Conservation (phyloP, 2,329 filamentous ascomycete genomes). For the Fusarium stilboides region DNA sequence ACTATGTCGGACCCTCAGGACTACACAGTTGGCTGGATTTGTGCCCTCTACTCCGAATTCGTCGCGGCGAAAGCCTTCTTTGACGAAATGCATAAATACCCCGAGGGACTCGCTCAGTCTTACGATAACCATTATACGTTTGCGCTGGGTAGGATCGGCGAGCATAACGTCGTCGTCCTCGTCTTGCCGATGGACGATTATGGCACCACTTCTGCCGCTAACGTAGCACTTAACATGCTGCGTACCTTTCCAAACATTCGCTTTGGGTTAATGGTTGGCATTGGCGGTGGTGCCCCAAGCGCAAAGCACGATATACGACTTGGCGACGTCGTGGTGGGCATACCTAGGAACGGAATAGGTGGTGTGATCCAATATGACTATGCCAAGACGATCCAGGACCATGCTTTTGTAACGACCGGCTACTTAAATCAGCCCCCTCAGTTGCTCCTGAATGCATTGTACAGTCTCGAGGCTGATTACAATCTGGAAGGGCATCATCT, state of each 20-base stretch:
- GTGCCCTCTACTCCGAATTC: constrained; percentile 56
- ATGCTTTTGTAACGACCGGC: constrained; percentile 25
- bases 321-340: constrained; percentile 47
- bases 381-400: constrained; percentile 42
- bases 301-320: constrained; percentile 54
- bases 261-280: constrained; percentile 54
- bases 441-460: not conserved
- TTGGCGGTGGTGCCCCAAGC: constrained; percentile 57
- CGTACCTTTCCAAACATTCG: constrained; percentile 51
- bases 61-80: constrained; percentile 57
- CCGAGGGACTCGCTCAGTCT: constrained; percentile 45
- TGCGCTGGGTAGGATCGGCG: constrained; percentile 51
- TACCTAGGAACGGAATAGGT: constrained; percentile 1
- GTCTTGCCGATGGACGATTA: constrained; percentile 48
- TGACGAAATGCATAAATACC: constrained; percentile 56
- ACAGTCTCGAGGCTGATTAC: not conserved
- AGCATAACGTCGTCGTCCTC: constrained; percentile 56
- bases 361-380: constrained; percentile 50
- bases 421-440: constrained; percentile 36
- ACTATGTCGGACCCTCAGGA: constrained; percentile 29
- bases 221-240: constrained; percentile 50
- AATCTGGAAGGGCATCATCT: constrained; percentile 13
- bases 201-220: constrained; percentile 47
- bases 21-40: constrained; percentile 63
- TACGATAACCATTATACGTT: constrained; percentile 52